These are phyloP conservation scores for Linnemannia hyalina DNA, from an alignment of 192 early-diverging fungal species.

Conservation along the genomic window DNA sequence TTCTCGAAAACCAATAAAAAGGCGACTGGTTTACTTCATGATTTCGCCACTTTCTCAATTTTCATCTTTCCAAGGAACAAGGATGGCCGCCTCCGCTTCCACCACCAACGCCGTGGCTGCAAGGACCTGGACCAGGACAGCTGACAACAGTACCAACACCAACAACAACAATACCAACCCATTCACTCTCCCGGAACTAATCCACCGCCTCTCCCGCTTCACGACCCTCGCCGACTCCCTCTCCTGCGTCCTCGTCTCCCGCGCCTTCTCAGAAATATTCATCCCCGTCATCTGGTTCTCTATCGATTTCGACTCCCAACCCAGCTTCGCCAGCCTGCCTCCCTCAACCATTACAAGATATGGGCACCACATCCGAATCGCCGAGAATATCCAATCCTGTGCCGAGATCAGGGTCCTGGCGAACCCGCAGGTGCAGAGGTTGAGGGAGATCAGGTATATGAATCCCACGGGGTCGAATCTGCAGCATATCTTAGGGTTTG, in stretches of 20 bases:
- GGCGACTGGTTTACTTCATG: background rate
- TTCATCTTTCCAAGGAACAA: background rate
- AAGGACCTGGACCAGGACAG: background rate
- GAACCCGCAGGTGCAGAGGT: background rate
- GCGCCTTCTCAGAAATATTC: conserved; percentile 7
- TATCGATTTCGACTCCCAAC: background rate
- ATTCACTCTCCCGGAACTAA: background rate
- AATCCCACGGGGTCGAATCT: background rate
- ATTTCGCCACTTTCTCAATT: background rate
- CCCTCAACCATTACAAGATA: background rate
- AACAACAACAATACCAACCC: background rate
- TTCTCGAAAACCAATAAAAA: too few relatives aligned
- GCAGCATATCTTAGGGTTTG: background rate
- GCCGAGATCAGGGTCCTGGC: background rate
- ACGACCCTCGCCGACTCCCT: background rate
- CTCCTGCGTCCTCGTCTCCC: conserved; percentile 8
- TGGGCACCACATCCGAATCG: conserved; percentile 18
- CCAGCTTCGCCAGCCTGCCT: background rate
- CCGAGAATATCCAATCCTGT: conserved; percentile 1
- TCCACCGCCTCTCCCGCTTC: background rate
- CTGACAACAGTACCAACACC: background rate
- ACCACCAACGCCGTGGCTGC: background rate
- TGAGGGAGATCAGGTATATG: background rate
- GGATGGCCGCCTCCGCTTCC: background rate
- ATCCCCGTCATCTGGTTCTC: conserved; percentile 10